Percentiles rank a stretch among this genome's conserved stretches.
Evolutionary conservation across 2,329 filamentous ascomycete species (phyloP).

Genomic region (Exophiala calicioides): DNA sequence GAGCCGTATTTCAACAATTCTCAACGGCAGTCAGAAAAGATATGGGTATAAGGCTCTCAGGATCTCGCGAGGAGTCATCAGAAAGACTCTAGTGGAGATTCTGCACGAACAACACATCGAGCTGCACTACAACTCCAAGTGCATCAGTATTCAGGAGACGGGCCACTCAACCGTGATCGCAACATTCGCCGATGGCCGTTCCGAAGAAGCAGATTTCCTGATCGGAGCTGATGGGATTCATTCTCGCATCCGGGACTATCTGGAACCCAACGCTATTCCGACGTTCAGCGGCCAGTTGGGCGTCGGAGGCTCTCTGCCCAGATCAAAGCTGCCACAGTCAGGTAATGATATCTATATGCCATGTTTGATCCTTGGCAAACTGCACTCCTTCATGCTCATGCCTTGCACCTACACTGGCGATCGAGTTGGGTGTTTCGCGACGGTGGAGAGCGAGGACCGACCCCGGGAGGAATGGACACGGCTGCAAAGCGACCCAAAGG

Average conservation of each 20-base stretch:
- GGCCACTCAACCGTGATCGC: constrained; percentile 11
- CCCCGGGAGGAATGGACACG: constrained; percentile 25
- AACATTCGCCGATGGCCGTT: constrained; percentile 18
- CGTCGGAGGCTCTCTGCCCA: constrained; percentile 18
- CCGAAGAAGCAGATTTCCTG: constrained; percentile 29
- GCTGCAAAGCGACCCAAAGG: constrained; percentile 22
- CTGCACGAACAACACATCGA: constrained; percentile 18
- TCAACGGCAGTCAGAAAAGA: constrained; percentile 35
- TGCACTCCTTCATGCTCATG: constrained; percentile 25
- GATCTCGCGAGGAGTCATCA: constrained; percentile 22
- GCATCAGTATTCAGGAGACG: constrained; percentile 18
- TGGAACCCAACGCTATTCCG: constrained; percentile 18
- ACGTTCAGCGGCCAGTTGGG: constrained; percentile 27
- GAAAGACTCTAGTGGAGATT: constrained; percentile 18
- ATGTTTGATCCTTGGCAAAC: constrained; percentile 22
- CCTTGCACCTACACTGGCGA: constrained; percentile 17
- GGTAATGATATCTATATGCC: constrained; percentile 20
- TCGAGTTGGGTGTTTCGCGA: constrained; percentile 16
- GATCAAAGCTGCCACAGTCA: constrained; percentile 3
- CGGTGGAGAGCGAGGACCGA: constrained; percentile 22
- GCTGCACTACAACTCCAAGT: constrained; percentile 17
- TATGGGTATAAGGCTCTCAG: constrained; percentile 34
- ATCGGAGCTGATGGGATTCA: constrained; percentile 35
- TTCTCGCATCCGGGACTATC: constrained; percentile 20
- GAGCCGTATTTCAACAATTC: constrained; percentile 15